Percentiles rank a stretch among this genome's conserved stretches.
Evolutionary conservation across 345 rosid species (phyloP).

Genomic region (Arabidopsis arenosa): DNA sequence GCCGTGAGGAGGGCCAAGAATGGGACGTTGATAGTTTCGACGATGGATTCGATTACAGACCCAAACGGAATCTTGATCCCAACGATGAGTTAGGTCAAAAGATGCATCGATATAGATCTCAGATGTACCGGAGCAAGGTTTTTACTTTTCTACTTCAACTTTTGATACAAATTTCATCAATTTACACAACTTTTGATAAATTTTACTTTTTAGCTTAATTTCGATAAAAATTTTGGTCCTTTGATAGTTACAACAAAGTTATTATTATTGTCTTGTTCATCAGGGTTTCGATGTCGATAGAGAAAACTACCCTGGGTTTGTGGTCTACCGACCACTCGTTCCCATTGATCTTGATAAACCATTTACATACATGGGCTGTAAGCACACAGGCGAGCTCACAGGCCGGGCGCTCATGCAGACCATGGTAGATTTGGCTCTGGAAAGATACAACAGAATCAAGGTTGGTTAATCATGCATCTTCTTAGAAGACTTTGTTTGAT

Average conservation of each 20-base stretch:
- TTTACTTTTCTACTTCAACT: no score
- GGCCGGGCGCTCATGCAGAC: background rate
- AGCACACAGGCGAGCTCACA: background rate
- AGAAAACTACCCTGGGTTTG: background rate
- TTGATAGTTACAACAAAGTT: no score
- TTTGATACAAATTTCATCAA: no score
- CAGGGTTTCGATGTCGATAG: constrained; percentile 13
- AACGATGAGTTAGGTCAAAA: constrained; percentile 20
- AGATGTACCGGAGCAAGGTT: constrained; percentile 19
- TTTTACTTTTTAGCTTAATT: no score
- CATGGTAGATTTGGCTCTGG: constrained; percentile 12
- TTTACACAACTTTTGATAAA: no score
- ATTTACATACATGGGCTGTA: background rate
- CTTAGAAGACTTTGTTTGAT: background rate
- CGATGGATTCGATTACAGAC: constrained; percentile 7
- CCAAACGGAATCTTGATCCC: constrained; percentile 1
- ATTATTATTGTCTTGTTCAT: no score
- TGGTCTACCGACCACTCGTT: background rate
- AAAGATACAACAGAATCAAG: constrained; percentile 19
- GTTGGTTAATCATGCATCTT: background rate
- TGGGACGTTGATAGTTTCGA: constrained; percentile 38
- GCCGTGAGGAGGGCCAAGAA: constrained; percentile 29
- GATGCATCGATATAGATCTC: constrained; percentile 17
- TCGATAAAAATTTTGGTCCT: no score
- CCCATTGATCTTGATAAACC: background rate